phyloP scores from a whole-genome alignment of 371 early-diverging fungal species.

The Mucor racemosus region DNA sequence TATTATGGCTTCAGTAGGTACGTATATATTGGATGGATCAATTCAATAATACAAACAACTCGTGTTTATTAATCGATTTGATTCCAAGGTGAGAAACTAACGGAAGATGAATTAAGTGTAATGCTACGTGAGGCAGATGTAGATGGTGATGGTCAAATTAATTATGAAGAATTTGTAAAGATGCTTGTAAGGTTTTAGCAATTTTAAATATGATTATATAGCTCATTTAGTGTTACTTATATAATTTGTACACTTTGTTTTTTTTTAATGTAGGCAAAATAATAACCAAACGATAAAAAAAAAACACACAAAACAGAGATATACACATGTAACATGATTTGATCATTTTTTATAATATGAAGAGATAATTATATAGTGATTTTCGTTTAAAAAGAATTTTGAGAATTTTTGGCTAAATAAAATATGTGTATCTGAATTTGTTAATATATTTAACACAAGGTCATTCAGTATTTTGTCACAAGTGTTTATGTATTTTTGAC shows the following conservation, averaged over 20 bases:
- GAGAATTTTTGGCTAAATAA: background rate
- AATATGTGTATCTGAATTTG: background rate
- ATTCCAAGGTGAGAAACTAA: slow-evolving; percentile 70
- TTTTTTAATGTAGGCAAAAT: background rate
- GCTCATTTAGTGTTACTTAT: slow-evolving; percentile 14
- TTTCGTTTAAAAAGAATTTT: background rate
- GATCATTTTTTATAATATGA: background rate
- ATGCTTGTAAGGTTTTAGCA: slow-evolving; percentile 66
- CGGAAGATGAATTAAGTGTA: slow-evolving; percentile 79
- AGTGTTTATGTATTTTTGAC: background rate
- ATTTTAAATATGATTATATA: background rate
- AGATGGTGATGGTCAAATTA: slow-evolving; percentile 85
- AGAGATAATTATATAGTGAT: background rate
- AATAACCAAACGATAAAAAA: background rate
- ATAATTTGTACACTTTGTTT: background rate
- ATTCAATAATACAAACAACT: background rate
- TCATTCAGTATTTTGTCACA: background rate
- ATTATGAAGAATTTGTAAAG: slow-evolving; percentile 92
- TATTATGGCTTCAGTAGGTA: slow-evolving; percentile 32
- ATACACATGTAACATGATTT: background rate
- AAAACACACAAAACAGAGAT: too few species aligned
- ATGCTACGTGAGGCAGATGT: slow-evolving; percentile 86
- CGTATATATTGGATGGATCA: background rate
- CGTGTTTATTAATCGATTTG: background rate
- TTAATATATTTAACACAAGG: background rate